These are phyloP conservation scores for Chaetomium fimeti DNA, from an alignment of 495 filamentous ascomycete species.

Conservation along the genomic window DNA sequence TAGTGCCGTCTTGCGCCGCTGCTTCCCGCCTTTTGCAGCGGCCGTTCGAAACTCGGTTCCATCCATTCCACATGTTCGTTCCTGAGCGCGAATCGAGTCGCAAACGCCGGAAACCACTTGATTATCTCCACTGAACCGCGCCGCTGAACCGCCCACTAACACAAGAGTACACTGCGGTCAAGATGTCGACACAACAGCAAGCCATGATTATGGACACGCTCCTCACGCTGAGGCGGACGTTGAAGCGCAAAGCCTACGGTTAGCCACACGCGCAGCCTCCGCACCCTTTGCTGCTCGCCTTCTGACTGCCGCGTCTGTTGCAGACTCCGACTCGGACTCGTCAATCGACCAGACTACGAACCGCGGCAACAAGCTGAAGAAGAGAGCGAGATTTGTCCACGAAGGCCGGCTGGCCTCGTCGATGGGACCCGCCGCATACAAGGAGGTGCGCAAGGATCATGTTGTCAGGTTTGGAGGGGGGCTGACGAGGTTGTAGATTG, in stretches of 20 bases:
- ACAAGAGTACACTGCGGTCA: background rate
- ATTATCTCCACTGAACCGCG: background rate
- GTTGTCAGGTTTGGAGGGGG: background rate
- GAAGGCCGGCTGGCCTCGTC: slow-evolving; percentile 70
- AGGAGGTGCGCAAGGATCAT: slow-evolving; percentile 57
- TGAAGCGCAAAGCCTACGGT: slow-evolving; percentile 37
- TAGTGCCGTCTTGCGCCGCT: background rate
- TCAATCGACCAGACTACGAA: slow-evolving; percentile 77
- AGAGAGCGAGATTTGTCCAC: slow-evolving; percentile 73
- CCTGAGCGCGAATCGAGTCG: no score
- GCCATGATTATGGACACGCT: slow-evolving; percentile 36
- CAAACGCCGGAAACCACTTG: background rate
- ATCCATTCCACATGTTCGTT: no score
- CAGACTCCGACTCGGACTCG: slow-evolving; percentile 86
- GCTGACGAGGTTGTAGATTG: slow-evolving; percentile 53
- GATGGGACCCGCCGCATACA: slow-evolving; percentile 74
- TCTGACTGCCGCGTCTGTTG: slow-evolving; percentile 12
- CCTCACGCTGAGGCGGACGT: slow-evolving; percentile 27
- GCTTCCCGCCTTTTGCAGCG: background rate
- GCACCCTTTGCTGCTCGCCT: background rate
- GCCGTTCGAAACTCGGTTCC: background rate
- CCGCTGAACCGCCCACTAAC: background rate
- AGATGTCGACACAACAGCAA: slow-evolving; percentile 37
- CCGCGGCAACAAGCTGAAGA: slow-evolving; percentile 87
- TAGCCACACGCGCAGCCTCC: background rate